Conservation (phyloP, 2,329 filamentous ascomycete genomes). For the Cryphonectria radicalis region DNA sequence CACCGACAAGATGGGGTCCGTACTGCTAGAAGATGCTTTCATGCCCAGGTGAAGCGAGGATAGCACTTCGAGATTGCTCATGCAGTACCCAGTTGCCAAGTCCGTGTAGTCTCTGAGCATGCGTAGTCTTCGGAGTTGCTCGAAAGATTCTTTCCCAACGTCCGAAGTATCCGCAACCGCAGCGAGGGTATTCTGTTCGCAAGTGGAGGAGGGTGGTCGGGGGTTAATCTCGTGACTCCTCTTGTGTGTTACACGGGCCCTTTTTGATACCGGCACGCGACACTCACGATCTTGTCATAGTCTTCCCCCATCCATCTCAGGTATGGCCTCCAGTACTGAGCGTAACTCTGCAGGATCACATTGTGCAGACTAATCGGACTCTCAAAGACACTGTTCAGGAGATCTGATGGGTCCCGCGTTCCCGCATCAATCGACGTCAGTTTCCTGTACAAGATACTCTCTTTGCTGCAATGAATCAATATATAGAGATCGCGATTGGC, state of each 20-base stretch:
- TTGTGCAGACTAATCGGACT: conserved; percentile 20
- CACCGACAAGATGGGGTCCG: not conserved
- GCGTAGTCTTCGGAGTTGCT: conserved; percentile 12
- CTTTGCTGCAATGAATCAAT: conserved; percentile 23
- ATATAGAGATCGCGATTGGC: conserved; percentile 22
- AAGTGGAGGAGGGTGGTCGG: not conserved
- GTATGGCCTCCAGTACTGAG: conserved; percentile 28
- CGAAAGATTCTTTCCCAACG: not conserved
- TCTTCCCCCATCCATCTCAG: conserved; percentile 24
- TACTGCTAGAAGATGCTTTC: not conserved
- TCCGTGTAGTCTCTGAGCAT: conserved; percentile 16
- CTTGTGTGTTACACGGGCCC: no score
- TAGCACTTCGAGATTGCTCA: conserved; percentile 23
- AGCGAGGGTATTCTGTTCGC: conserved; percentile 11
- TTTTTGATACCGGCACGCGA: not conserved
- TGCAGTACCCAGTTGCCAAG: conserved; percentile 20
- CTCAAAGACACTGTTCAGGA: not conserved
- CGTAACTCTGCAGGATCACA: conserved; percentile 23
- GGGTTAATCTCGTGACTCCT: not conserved
- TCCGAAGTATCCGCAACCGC: conserved; percentile 21
- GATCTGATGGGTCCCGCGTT: not conserved
- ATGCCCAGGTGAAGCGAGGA: conserved; percentile 14
- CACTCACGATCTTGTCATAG: conserved; percentile 20
- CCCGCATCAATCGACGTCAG: not conserved
- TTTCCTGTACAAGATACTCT: conserved; percentile 15